Evolutionary conservation across 176 grass and related monocot species (phyloP), one percentile per base, ranked within the genome.

Genomic region (Aegilops umbellulata): DNA sequence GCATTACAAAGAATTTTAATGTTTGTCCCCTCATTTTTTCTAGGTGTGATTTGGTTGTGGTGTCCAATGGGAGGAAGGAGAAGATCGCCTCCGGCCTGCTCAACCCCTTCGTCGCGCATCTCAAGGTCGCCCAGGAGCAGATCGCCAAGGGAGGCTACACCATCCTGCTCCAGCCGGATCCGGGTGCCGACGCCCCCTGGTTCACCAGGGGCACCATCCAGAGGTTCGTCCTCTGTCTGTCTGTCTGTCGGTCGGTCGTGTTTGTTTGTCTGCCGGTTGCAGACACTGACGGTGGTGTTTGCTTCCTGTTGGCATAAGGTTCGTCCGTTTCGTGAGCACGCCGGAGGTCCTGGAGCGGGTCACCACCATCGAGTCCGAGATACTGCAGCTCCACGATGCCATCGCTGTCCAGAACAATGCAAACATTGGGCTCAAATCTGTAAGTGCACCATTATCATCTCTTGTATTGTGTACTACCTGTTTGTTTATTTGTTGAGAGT

Each of bases 331-430:
- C 20, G 94, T 99, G 80, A 99, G 97, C 82, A 99, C 97, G 57
- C 94, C 97, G 4, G 97, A 99, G 80, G 89, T 99, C 75, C 89
- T 99, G 53, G 97, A 99, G 82, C 89, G 97, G 58, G 97, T 99
- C 23, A 96, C 94, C 22, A 96, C 90, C 69, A 68, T 96, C 64
- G 97, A 99, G 74, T 96, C 87, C 60, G 97, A 99, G 82, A 99
- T 99, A 78, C 70, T 94, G 89, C 94, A 99, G 82, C 95, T 99
- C 11, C 90, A 97, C 35, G 94, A 99, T 1, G 94, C 94, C 30
- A 96, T 96, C 51, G 79, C 90, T 35, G 76, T 99, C 83, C 97
- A 99, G 89, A 84, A 90, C 82, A 96, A 92, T 6, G 94, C 96
- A 47, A 94, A 65, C 60, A 70, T 93, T 87, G 80, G 88, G 10